These are phyloP conservation scores for Globisporangium ultimum DNA, from an alignment of 352 stramenopile species.

Conservation along the genomic window DNA sequence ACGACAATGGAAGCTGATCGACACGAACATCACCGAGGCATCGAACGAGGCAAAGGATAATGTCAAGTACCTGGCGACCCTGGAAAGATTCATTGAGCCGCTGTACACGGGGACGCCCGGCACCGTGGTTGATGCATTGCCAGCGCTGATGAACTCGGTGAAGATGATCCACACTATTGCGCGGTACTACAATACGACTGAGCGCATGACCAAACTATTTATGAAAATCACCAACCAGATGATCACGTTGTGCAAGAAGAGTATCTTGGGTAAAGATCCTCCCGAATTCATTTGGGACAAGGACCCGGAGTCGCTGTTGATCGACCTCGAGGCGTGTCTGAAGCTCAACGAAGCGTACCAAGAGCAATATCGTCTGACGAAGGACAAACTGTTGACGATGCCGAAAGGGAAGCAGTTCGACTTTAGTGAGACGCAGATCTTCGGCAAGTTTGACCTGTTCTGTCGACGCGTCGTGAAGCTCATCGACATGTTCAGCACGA, in stretches of 20 bases:
- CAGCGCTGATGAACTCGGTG: conserved; percentile 86
- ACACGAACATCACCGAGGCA: conserved; percentile 84
- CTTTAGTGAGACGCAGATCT: conserved; percentile 89
- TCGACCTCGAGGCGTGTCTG: conserved; percentile 72
- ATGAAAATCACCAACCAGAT: conserved; percentile 92
- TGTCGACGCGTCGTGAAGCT: conserved; percentile 87
- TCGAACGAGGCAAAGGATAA: conserved; percentile 86
- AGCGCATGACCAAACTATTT: conserved; percentile 89
- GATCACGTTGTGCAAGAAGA: conserved; percentile 78
- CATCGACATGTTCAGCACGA: conserved; percentile 91
- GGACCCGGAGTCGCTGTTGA: conserved; percentile 58
- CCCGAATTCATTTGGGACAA: conserved; percentile 76
- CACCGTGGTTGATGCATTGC: conserved; percentile 69
- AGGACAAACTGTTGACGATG: conserved; percentile 87
- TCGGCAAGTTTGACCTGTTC: conserved; percentile 91
- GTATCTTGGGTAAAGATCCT: conserved; percentile 49
- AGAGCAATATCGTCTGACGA: conserved; percentile 86
- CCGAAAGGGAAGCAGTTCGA: conserved; percentile 90
- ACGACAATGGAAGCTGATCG: conserved; percentile 85
- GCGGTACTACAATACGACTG: conserved; percentile 88
- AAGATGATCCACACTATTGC: conserved; percentile 91
- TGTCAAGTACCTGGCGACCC: conserved; percentile 80
- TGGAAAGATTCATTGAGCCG: conserved; percentile 86
- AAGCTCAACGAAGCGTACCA: conserved; percentile 91
- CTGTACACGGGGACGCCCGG: conserved; percentile 60